These are phyloP conservation scores for Thalia dealbata DNA, from an alignment of 176 grass and related monocot species.

Conservation along the genomic window DNA sequence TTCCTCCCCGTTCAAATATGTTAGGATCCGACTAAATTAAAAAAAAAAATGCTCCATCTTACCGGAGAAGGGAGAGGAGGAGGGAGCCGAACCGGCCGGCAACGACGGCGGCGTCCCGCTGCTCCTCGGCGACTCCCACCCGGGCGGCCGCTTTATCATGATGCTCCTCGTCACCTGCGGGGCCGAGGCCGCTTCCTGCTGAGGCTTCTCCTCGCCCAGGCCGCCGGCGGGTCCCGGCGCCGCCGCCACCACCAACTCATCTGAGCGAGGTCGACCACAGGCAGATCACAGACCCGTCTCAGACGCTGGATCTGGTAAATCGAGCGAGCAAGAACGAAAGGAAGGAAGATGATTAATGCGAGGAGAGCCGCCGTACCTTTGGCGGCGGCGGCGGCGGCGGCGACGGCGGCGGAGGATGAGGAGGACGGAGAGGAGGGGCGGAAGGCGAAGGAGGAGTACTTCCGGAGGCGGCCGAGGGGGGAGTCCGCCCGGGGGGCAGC, in stretches of 20 bases:
- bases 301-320: constrained; percentile 15
- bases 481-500: constrained; percentile 7
- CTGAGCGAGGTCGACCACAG: constrained; percentile 25
- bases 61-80: constrained; percentile 76
- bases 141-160: constrained; percentile 92
- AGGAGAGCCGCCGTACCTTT: constrained; percentile 9
- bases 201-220: not conserved
- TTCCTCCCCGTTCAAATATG: not conserved
- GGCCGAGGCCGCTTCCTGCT: constrained; percentile 23
- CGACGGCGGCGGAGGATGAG: not conserved
- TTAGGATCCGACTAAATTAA: not conserved
- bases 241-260: constrained; percentile 24
- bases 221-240: no score
- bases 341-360: not conserved
- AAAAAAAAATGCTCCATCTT: constrained; percentile 3
- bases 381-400: constrained; percentile 12
- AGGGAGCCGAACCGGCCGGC: constrained; percentile 47
- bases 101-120: constrained; percentile 61
- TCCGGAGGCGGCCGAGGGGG: constrained; percentile 16
- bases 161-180: constrained; percentile 83
- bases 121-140: constrained; percentile 47
- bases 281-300: not conserved
- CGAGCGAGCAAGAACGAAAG: not conserved
- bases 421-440: constrained; percentile 18
- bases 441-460: constrained; percentile 12